These are phyloP conservation scores for Neonectria hederae DNA, from an alignment of 2,329 filamentous ascomycete genomes.

Conservation along the genomic window DNA sequence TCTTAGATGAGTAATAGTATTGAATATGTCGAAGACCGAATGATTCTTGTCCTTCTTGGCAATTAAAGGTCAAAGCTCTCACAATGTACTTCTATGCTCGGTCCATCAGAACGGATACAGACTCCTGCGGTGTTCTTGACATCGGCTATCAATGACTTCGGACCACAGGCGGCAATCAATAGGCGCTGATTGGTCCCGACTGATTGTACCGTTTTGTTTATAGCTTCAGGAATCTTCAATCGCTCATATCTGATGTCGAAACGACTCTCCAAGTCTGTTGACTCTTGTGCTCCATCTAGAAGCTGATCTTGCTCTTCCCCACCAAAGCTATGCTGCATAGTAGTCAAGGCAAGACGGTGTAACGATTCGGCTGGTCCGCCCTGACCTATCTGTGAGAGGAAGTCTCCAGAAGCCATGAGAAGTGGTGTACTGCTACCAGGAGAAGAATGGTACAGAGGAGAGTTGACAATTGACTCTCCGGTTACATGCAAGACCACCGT, in stretches of 20 bases:
- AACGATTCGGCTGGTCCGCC: background rate
- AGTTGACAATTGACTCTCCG: background rate
- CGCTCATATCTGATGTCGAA: slow-evolving; percentile 6
- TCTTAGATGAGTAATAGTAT: background rate
- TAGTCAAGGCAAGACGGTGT: background rate
- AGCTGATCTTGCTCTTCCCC: background rate
- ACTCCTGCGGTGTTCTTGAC: slow-evolving; percentile 5
- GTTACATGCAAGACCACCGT: slow-evolving; percentile 10
- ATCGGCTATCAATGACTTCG: slow-evolving; percentile 6
- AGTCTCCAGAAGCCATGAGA: background rate
- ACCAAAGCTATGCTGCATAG: background rate
- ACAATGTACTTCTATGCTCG: slow-evolving; percentile 16
- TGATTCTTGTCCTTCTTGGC: background rate
- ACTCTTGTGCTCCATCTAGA: background rate
- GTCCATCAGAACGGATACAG: slow-evolving; percentile 5
- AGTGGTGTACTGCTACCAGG: slow-evolving; percentile 6
- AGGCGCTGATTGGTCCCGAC: background rate
- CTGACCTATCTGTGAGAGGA: slow-evolving; percentile 5
- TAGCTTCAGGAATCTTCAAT: background rate
- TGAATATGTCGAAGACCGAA: background rate
- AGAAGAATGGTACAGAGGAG: background rate
- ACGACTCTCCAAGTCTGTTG: background rate
- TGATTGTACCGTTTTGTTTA: background rate
- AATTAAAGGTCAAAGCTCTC: slow-evolving; percentile 19
- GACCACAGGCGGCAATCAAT: slow-evolving; percentile 15